Evolutionary conservation across 2,329 filamentous ascomycete species (phyloP).

Genomic region (Ramularia endophylla): DNA sequence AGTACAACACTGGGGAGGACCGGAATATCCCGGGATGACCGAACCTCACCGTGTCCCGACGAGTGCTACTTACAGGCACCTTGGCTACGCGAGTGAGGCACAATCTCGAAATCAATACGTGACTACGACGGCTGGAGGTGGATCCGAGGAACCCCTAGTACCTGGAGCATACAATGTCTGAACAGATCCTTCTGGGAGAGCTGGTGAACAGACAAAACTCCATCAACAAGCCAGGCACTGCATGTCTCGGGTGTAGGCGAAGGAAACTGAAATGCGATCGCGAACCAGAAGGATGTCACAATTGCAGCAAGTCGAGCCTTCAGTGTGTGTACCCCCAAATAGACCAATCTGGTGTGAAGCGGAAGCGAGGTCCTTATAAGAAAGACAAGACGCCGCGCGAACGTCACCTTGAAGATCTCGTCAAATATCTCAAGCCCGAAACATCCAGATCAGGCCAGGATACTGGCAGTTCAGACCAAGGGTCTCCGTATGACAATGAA

Average conservation of each 20-base stretch:
- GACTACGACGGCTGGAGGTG: too few relatives aligned
- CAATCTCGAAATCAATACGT: too few relatives aligned
- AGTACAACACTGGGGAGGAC: too few relatives aligned
- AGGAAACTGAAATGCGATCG: conserved; percentile 26
- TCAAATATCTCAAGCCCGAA: conserved; percentile 24
- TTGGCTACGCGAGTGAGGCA: too few relatives aligned
- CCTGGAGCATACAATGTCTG: too few relatives aligned
- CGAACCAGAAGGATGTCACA: conserved; percentile 22
- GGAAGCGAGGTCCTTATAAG: conserved; percentile 28
- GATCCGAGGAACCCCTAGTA: too few relatives aligned
- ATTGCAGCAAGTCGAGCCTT: conserved; percentile 23
- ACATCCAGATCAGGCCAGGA: conserved; percentile 1
- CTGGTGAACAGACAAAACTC: conserved; percentile 7
- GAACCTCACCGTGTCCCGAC: too few relatives aligned
- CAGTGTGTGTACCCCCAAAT: conserved; percentile 27
- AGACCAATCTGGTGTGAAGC: conserved; percentile 21
- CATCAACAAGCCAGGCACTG: conserved; percentile 23
- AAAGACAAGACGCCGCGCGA: conserved; percentile 25
- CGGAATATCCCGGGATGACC: too few relatives aligned
- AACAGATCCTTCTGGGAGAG: conserved; percentile 8
- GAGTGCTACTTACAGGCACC: too few relatives aligned
- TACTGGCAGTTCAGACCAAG: conserved; percentile 9
- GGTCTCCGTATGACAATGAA: conserved; percentile 7
- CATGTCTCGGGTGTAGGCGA: conserved; percentile 24
- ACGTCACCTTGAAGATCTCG: conserved; percentile 25